A percentile compares a stretch with the other conserved stretches of the same genome.
Evolutionary conservation across 805 yeast species (phyloP).

Genomic region (Yarrowia deformans): DNA sequence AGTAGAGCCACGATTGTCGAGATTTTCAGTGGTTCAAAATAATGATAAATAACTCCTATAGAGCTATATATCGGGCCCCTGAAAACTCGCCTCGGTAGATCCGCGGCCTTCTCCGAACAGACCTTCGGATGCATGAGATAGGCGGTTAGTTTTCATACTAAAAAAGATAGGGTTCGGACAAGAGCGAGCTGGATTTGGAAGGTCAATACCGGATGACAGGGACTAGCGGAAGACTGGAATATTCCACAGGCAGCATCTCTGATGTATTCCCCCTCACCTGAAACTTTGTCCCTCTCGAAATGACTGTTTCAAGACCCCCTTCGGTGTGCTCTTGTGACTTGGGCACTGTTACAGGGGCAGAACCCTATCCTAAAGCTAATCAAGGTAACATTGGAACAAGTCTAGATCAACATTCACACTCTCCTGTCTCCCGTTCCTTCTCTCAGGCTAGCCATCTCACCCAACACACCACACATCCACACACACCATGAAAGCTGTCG

Average conservation of each 20-base stretch:
- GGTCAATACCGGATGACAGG: background rate
- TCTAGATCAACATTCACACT: constrained; percentile 1
- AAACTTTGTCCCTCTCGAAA: background rate
- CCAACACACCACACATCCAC: background rate
- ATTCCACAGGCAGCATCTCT: background rate
- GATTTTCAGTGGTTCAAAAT: no score
- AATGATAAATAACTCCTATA: no score
- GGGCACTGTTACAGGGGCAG: background rate
- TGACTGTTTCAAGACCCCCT: background rate
- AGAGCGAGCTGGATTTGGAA: background rate
- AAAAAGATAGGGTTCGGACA: background rate
- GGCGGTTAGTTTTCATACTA: constrained; percentile 13
- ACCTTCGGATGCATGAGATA: constrained; percentile 9
- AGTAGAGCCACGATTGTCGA: background rate
- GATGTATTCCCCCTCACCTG: no score
- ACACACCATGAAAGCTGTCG: constrained; percentile 27
- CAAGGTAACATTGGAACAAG: background rate
- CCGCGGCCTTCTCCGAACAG: constrained; percentile 2
- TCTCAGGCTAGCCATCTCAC: background rate
- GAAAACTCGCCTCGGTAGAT: background rate
- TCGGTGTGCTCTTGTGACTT: background rate
- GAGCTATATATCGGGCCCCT: no score
- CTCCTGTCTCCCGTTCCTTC: background rate
- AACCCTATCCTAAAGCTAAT: constrained; percentile 15
- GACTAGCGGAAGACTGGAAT: background rate